Evolutionary conservation across 2,329 filamentous ascomycete genomes (phyloP).

Genomic region (Peltaster fructicola): DNA sequence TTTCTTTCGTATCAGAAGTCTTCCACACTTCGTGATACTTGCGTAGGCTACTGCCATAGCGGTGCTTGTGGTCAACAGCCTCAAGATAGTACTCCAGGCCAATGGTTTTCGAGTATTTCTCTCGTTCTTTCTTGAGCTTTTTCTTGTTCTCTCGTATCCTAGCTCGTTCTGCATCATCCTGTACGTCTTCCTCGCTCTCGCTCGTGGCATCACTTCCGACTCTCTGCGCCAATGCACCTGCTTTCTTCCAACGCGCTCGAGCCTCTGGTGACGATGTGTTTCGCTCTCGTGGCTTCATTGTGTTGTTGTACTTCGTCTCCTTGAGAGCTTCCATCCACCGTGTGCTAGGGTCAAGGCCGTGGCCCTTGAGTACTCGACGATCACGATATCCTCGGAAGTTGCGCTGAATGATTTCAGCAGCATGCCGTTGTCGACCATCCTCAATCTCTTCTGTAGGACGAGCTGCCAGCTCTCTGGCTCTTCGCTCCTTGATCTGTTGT

Average conservation of each 20-base stretch:
- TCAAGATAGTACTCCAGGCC: conserved; percentile 71
- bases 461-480: conserved; percentile 4
- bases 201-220: conserved; percentile 51
- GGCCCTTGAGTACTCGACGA: conserved; percentile 51
- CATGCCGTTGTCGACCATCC: conserved; percentile 7
- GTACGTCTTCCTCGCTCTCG: conserved; percentile 28
- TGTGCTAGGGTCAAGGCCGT: conserved; percentile 49
- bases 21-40: conserved; percentile 79
- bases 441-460: conserved; percentile 3
- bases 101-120: conserved; percentile 59
- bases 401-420: conserved; percentile 27
- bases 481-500: conserved; percentile 9
- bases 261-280: conserved; percentile 6
- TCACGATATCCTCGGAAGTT: conserved; percentile 63
- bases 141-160: conserved; percentile 21
- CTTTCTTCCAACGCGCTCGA: conserved; percentile 58
- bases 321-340: conserved; percentile 43
- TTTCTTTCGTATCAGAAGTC: conserved; percentile 55
- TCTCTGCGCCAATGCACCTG: conserved; percentile 49
- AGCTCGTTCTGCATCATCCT: conserved; percentile 17
- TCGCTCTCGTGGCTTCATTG: conserved; percentile 30
- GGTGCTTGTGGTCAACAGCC: conserved; percentile 57
- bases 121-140: conserved; percentile 38
- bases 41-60: conserved; percentile 68
- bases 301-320: conserved; percentile 33